Evolutionary conservation across 345 rosid species (phyloP).

Genomic region (Erysimum cheiranthoides): DNA sequence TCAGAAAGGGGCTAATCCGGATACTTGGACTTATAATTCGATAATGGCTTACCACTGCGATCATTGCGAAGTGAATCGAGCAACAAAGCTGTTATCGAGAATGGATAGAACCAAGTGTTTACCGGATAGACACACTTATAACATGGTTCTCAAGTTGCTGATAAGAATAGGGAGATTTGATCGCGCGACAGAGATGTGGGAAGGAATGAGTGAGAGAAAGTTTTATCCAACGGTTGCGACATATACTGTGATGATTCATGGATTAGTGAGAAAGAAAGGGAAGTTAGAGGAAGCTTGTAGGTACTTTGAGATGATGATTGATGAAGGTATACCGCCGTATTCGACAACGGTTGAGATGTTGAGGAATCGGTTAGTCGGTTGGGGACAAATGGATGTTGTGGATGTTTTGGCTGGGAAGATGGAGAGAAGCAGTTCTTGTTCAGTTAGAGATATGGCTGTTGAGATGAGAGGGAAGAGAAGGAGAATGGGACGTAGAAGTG

Average conservation of each 20-base stretch:
- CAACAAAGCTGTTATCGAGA: slow-evolving; percentile 64
- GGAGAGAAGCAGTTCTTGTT: slow-evolving; percentile 70
- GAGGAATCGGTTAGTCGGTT: slow-evolving; percentile 68
- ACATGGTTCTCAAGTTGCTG: slow-evolving; percentile 79
- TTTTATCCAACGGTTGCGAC: slow-evolving; percentile 85
- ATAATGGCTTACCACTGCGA: slow-evolving; percentile 80
- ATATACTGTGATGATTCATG: slow-evolving; percentile 82
- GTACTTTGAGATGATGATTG: slow-evolving; percentile 93
- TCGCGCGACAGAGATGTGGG: slow-evolving; percentile 72
- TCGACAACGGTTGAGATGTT: slow-evolving; percentile 70
- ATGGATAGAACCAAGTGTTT: slow-evolving; percentile 63
- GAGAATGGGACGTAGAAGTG: slow-evolving; percentile 40
- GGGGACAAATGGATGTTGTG: slow-evolving; percentile 60
- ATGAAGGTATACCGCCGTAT: slow-evolving; percentile 90
- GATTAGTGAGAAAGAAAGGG: slow-evolving; percentile 74
- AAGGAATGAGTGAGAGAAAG: slow-evolving; percentile 63
- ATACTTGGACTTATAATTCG: slow-evolving; percentile 84
- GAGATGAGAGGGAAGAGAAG: slow-evolving; percentile 66
- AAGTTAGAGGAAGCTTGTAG: slow-evolving; percentile 81
- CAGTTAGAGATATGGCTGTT: slow-evolving; percentile 65
- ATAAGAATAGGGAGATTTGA: slow-evolving; percentile 80
- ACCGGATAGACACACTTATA: slow-evolving; percentile 76
- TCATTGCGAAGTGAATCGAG: slow-evolving; percentile 72
- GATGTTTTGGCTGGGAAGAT: slow-evolving; percentile 78
- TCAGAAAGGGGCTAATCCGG: slow-evolving; percentile 58